These are phyloP conservation scores for Monilinia laxa DNA, from an alignment of 2,329 filamentous ascomycete genomes.

Conservation along the genomic window DNA sequence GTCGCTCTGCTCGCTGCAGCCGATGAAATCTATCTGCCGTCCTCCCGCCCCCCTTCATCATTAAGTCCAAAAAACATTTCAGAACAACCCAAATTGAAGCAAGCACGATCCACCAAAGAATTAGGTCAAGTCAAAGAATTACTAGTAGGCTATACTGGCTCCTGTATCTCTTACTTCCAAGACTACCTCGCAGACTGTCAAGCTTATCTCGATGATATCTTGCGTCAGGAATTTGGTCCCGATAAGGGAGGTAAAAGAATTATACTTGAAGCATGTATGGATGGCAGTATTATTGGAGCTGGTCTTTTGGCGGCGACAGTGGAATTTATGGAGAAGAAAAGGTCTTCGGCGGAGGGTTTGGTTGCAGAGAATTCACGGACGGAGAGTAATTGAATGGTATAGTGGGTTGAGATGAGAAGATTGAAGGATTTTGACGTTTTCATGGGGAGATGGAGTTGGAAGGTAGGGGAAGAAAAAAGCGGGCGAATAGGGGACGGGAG, in stretches of 20 bases:
- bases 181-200: slow-evolving; percentile 71
- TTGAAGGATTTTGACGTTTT: too few relatives aligned
- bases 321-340: not conserved
- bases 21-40: slow-evolving; percentile 55
- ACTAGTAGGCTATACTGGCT: slow-evolving; percentile 76
- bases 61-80: slow-evolving; percentile 21
- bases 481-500: not conserved
- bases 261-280: slow-evolving; percentile 56
- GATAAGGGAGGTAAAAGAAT: slow-evolving; percentile 44
- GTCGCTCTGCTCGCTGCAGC: slow-evolving; percentile 68
- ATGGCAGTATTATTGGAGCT: slow-evolving; percentile 61
- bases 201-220: slow-evolving; percentile 59
- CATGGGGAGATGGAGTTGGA: not conserved
- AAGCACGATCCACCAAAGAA: not conserved
- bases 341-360: not conserved
- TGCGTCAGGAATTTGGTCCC: slow-evolving; percentile 45
- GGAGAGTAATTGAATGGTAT: not conserved
- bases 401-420: not conserved
- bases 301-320: slow-evolving; percentile 54
- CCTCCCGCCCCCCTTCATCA: not conserved
- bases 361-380: not conserved
- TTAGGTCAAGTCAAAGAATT: slow-evolving; percentile 51
- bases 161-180: slow-evolving; percentile 77
- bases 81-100: not conserved
- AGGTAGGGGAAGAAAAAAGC: too few relatives aligned